Conservation (phyloP, 345 rosid species). For the Populus alba region DNA sequence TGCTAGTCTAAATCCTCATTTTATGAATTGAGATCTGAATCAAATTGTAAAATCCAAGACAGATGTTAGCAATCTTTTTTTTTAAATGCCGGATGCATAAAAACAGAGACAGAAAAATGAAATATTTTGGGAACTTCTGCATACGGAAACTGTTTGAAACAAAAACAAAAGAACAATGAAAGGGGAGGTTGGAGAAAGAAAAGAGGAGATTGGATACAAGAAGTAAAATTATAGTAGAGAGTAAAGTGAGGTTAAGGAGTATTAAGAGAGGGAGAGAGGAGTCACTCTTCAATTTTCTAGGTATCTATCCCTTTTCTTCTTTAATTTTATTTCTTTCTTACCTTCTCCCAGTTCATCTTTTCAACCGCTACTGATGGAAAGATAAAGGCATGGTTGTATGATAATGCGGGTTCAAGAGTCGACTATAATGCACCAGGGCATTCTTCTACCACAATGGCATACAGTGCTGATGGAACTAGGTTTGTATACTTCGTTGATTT, state of each 20-base stretch:
- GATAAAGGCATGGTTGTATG: slow-evolving; percentile 86
- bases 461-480: slow-evolving; percentile 86
- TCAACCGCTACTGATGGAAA: slow-evolving; percentile 79
- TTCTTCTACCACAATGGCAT: slow-evolving; percentile 68
- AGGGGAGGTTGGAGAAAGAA: neutral
- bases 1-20: neutral
- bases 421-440: slow-evolving; percentile 84
- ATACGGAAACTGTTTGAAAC: neutral
- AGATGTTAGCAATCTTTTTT: neutral
- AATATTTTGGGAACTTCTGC: neutral
- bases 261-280: neutral
- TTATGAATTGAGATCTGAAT: neutral
- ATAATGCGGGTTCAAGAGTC: slow-evolving; percentile 64
- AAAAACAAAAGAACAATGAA: neutral
- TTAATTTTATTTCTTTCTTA: slow-evolving; percentile 5
- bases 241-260: neutral
- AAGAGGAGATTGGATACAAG: neutral
- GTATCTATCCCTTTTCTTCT: neutral
- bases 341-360: slow-evolving; percentile 56
- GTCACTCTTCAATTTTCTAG: neutral
- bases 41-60: neutral
- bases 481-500: slow-evolving; percentile 21
- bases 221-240: neutral
- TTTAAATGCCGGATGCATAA: neutral
- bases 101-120: neutral